Base-by-base conservation (phyloP, 164 flowering plant species). In the Kingdonia uniflora region DNA sequence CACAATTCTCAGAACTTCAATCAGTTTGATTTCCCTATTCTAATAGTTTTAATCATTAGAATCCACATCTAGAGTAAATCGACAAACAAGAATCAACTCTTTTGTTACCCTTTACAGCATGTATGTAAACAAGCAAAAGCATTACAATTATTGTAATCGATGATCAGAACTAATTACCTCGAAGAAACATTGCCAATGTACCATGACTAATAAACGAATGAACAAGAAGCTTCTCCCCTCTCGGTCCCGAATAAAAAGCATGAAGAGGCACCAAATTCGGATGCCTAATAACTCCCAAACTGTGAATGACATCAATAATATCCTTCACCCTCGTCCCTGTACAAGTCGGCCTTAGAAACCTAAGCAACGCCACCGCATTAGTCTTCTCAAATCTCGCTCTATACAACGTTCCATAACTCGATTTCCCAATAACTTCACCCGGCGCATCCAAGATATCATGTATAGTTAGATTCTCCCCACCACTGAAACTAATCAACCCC, bases 381-480 rank as follows among this genome's bases (percentile, higher is more conserved):
- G 43, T 72, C 59, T 71, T 50, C 66, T 69, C 65, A 65, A 92
- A 57, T 51, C 63, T 57, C 1, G 98, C 98, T 59, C 66, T 78
- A 56, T 92, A 92, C 61, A 92, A 49, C 0, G 98, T 92, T n/a
- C 98, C 98, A 56, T 79, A 82, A 42, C 78, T 72, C 3, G 95
- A 88, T 61, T 85, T 92, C 43, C 98, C 96, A 1, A 88, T 84
- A 19, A 92, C 98, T 55, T 92, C 95, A 4, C 98, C 98, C 0
- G 95, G 90, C 23, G 98, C 95, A 47, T 92, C 98, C 39, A 92
- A 63, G 12, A 92, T 85, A 54, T 88, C 98, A 42, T 55, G 50
- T 1, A 80, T 69, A 2, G 78, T 76, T 0, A 88, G 74, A 58
- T 72, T 80, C 55, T 82, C 80, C 0, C 88, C 92, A 1, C 84